These are phyloP conservation scores for Penicillium flavigenum DNA, from an alignment of 495 filamentous ascomycete genomes.

Conservation along the genomic window DNA sequence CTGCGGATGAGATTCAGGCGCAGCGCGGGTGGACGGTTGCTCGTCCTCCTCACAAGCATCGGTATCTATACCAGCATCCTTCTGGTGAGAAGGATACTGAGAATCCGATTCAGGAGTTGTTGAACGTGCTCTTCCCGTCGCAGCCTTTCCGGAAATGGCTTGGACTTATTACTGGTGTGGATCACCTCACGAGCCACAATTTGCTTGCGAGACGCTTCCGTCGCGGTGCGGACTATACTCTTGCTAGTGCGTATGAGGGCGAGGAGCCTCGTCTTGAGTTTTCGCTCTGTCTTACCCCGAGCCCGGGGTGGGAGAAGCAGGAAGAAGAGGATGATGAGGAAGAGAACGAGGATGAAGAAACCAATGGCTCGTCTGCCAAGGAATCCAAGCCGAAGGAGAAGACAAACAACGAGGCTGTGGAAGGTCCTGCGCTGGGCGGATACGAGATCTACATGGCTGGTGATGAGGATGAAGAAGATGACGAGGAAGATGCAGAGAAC, in stretches of 20 bases:
- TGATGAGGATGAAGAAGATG: conserved; percentile 72
- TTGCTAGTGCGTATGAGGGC: conserved; percentile 77
- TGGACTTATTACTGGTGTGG: conserved; percentile 71
- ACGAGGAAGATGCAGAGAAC: conserved; percentile 36
- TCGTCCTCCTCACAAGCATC: conserved; percentile 90
- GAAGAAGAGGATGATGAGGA: conserved; percentile 57
- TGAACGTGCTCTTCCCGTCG: conserved; percentile 78
- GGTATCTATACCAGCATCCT: conserved; percentile 76
- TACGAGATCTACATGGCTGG: conserved; percentile 92
- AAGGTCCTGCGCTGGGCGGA: conserved; percentile 68
- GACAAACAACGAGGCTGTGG: conserved; percentile 30
- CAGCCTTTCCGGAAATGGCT: conserved; percentile 91
- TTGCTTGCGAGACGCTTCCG: conserved; percentile 81
- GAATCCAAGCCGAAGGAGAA: conserved; percentile 27
- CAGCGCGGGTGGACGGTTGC: conserved; percentile 69
- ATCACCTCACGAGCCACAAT: conserved; percentile 58
- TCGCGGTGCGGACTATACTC: conserved; percentile 82
- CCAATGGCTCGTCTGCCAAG: conserved; percentile 14
- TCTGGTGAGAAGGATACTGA: conserved; percentile 31
- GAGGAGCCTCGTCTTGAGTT: conserved; percentile 83
- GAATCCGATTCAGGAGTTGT: conserved; percentile 69
- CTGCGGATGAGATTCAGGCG: conserved; percentile 58
- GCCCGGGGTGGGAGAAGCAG: conserved; percentile 75
- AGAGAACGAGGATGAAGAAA: conserved; percentile 38
- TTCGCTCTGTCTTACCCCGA: conserved; percentile 80